Percentiles rank a stretch among this genome's conserved stretches.
These are phyloP conservation scores for Eimeria acervulina DNA, from an alignment of 169 alveolate species.

Conservation along the genomic window DNA sequence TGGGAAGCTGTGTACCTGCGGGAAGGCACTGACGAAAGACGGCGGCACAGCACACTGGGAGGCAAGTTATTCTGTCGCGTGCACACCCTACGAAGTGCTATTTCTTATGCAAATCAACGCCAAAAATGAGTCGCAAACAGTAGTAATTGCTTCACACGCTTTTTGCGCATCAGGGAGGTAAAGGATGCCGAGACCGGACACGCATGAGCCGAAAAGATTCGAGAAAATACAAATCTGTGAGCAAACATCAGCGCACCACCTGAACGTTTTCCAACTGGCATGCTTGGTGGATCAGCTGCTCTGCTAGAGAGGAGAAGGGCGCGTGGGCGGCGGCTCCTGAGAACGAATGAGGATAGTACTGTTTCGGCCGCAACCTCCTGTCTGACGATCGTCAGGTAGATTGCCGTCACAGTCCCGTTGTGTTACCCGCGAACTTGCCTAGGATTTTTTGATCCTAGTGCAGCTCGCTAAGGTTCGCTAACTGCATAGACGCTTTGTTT, in stretches of 20 bases:
- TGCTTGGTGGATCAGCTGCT: not conserved
- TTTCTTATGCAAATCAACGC: not conserved
- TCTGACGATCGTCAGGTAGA: not conserved
- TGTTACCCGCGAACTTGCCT: not conserved
- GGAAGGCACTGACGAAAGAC: slow-evolving; percentile 78
- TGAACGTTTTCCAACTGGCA: not conserved
- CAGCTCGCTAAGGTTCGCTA: not conserved
- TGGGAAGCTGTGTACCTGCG: slow-evolving; percentile 83
- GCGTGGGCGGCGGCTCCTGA: not conserved
- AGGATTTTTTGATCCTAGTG: not conserved
- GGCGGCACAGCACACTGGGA: slow-evolving; percentile 84
- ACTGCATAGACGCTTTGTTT: not conserved
- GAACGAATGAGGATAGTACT: not conserved
- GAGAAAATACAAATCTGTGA: slow-evolving; percentile 73
- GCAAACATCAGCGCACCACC: not conserved
- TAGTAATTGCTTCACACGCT: not conserved
- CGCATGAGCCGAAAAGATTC: slow-evolving; percentile 83
- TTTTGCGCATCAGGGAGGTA: slow-evolving; percentile 83
- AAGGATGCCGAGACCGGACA: slow-evolving; percentile 83
- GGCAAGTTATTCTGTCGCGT: slow-evolving; percentile 48
- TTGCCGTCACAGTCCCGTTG: not conserved
- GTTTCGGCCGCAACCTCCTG: not conserved
- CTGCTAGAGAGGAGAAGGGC: not conserved
- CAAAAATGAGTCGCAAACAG: not conserved
- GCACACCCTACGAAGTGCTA: not conserved